These are phyloP conservation scores for Gossypium herbaceum DNA, from an alignment of 345 rosid species.

Conservation along the genomic window DNA sequence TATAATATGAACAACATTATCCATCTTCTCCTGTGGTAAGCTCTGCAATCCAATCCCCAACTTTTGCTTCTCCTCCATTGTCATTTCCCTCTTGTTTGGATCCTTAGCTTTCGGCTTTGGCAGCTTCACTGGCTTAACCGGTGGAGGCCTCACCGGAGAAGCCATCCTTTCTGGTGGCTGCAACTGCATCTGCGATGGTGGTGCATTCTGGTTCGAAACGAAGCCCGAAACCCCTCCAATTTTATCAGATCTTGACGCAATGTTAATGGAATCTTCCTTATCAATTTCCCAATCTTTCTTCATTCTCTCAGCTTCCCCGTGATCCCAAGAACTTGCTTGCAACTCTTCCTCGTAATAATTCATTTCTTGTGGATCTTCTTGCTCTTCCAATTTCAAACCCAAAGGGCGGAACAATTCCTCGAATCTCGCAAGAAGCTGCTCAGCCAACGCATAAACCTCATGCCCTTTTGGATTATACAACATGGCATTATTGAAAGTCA, in stretches of 20 bases:
- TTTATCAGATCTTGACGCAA: conserved; percentile 25
- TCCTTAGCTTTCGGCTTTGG: conserved; percentile 85
- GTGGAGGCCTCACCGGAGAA: conserved; percentile 30
- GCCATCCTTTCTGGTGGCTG: conserved; percentile 33
- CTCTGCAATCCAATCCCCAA: conserved; percentile 68
- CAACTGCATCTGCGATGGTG: conserved; percentile 12
- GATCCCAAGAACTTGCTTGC: conserved; percentile 53
- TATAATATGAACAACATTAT: conserved; percentile 70
- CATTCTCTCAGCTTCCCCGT: conserved; percentile 19
- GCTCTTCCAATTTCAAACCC: conserved; percentile 23
- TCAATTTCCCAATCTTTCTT: conserved; percentile 23
- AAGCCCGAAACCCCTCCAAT: conserved; percentile 13
- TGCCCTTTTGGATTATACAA: conserved; percentile 69
- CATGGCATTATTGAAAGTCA: conserved; percentile 74
- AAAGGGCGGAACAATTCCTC: conserved; percentile 47
- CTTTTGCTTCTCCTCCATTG: conserved; percentile 63
- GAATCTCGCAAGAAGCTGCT: conserved; percentile 45
- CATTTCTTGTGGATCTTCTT: conserved; percentile 15
- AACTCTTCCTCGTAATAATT: conserved; percentile 26
- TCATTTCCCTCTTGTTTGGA: conserved; percentile 74
- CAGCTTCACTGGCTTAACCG: conserved; percentile 41
- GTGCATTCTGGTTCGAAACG: conserved; percentile 18
- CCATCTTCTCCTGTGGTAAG: conserved; percentile 80
- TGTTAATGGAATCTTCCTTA: conserved; percentile 25
- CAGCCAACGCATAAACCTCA: conserved; percentile 53